Evolutionary conservation across 2,329 filamentous ascomycete genomes (phyloP), one percentile per base, ranked within the genome.

Genomic region (Penicillium sp.): DNA sequence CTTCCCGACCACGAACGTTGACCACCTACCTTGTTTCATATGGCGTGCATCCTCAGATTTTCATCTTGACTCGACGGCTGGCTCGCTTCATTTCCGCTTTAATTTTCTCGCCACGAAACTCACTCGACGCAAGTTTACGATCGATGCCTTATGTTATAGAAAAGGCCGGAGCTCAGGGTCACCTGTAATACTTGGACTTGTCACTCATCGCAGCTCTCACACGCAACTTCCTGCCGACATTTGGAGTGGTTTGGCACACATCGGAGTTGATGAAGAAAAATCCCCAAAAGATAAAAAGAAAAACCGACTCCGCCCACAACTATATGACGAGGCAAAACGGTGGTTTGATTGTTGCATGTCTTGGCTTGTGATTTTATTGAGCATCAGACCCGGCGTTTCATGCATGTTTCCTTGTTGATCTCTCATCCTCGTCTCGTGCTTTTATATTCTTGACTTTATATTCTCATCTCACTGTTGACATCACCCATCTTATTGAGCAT

Each of bases 71-170:
- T 12, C 12, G 20, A 14, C n/a, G n/a, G n/a, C n/a, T n/a, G n/a
- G n/a, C 13, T 30, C 14, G 15, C 28, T 20, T 17, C 30, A 27
- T 34, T 18, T 26, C 17, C 14, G 26, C 33, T 30, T 33, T 12
- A 33, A 32, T 27, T 30, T 13, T 22, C 29, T 55, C 48, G 47
- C 52, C 51, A 59, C 54, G 52, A 55, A 41, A 44, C 43, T 42
- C 39, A 41, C 36, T 54, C 46, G 50, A 60, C 53, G 56, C 60
- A 61, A 61, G 59, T 51, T 62, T 62, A 65, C 56, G 62, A 64
- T 64, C 59, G 54, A 63, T 59, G 60, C 56, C 56, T 62, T 55
- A 62, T 60, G 57, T 55, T 57, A 64, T 65, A 64, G 60, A 63
- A 53, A 60, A 57, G 57, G 52, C 45, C 48, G 50, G 55, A 51